Evolutionary conservation across 495 filamentous ascomycete genomes (phyloP), one percentile per base, ranked within the genome.

Genomic region (Wilcoxina mikolae): DNA sequence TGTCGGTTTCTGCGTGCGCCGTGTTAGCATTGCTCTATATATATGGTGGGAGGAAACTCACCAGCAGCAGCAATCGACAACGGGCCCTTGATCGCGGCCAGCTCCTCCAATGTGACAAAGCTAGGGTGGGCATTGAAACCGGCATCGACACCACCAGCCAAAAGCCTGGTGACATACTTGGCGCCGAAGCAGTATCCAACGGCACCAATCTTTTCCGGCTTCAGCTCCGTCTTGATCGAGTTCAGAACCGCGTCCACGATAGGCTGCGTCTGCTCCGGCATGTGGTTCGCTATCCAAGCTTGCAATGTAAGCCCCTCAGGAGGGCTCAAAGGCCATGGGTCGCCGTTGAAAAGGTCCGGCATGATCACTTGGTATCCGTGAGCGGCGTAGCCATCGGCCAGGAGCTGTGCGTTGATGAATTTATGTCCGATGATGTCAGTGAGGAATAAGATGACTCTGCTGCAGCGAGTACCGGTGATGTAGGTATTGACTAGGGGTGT

Each of bases 131-230:
- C 88, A 24, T 74, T 68, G 68, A 72, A 91, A 51, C 83, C 86
- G 31, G 58, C 60, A 41, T 64, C 54, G 5, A 65, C 52, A 10
- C 25, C 51, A 0, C 68, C 58, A 3, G 49, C 49, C 58, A 72
- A 65, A 45, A 73, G 73, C 51, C 67, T 59, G 38, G 68, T 63
- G 26, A 73, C 73, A 52, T 78, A 79, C 61, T 77, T 78, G 5
- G 68, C 76, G 26, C 85, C 85, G 62, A 87, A 90, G 70, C 85
- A 90, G 71, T 89, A 88, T 7, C 85, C 85, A 1, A 82, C 73
- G 57, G 74, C 79, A 3, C 79, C 87, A 46, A 94, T 68, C 61
- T 75, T 79, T 72, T 82, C 83, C 38, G 78, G 59, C 65, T 81
- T 78, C 10, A 79, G 71, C 20, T 62, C 63, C 31, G 68, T 71